Evolutionary conservation across 345 rosid species (phyloP), one percentile per base, ranked within the genome.

Genomic region (Orychophragmus violaceus): DNA sequence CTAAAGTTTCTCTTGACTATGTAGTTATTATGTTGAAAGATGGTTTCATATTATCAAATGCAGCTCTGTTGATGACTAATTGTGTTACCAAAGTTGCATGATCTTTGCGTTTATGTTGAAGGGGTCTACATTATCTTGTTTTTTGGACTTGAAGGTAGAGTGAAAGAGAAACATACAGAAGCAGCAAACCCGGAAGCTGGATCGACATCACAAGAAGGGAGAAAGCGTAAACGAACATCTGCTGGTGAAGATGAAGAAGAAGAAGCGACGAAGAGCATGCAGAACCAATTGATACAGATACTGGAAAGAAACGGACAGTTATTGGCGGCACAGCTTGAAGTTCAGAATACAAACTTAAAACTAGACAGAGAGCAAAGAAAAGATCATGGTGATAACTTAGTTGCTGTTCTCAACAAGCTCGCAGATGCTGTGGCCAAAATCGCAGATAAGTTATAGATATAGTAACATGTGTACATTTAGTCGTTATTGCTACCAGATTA

Each of bases 361-460:
- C 71, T 85, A 78, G 97, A 88, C 64, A 70, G 97, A 60, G 95
- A 90, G 81, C 99, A 90, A 79, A 69, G 97, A 62, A 91, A 82
- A 74, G 85, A 84, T 61, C 95, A 88, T 3, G 76, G 82, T 27
- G 81, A 78, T 62, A 81, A 80, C 77, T 37, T 94, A 68, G 87
- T 94, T 60, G 77, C 80, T 48, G 99, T 87, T 53, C 97, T 94
- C 49, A 84, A 77, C 50, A 90, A 90, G 79, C 95, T 94, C 4
- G 97, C 97, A 5, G 95, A 90, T 16, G 99, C 96, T 58, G 76
- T 94, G 17, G 88, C 83, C 8, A 90, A 83, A 63, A 88, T 94
- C 22, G 97, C 99, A 0, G 96, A 90, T 71, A 94, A 88, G 83
- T 78, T 94, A 78, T 87, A 86, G 84, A 49, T 19, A 50, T 28